Evolutionary conservation across 192 early-diverging fungal species (phyloP), one percentile per base, ranked within the genome.

Genomic region (Mortierella hygrophila): DNA sequence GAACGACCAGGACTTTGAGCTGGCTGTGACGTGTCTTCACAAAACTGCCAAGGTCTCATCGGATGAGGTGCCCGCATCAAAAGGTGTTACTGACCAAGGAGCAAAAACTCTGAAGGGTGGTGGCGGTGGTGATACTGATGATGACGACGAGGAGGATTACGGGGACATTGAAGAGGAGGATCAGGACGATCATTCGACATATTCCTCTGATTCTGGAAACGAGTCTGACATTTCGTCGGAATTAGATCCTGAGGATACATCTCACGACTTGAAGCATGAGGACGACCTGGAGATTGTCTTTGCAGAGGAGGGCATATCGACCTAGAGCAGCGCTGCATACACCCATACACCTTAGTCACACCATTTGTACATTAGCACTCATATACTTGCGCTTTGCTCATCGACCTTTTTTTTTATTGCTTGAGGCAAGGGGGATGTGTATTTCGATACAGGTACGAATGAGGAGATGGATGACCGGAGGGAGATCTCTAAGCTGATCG

Each of bases 1-100:
- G 46, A 86, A 81, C 46, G 84, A 86, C 16, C 69, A 78, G 47
- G 84, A 86, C 42, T 86, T 86, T 78, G 79, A 86, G 11, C 70
- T 60, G 54, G 84, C 84, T 44, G 78, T 86, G 15, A n/a, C 69
- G 1, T 76, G 76, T 74, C 44, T 86, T 16, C 75, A 75, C 29
- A 23, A 74, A 65, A 86, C 79, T 10, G 84, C 84, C 21, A 77
- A 75, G 21, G 46, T 55, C 13, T 16, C 75, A 63, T 37, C 41
- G 18, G 40, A 65, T 9, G 75, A 68, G 20, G 16, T 46, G 26
- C 13, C 60, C 11, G 2, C 29, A 9, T 65, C 3, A 10, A 65
- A 29, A 15, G 32, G 60, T 65, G 60, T 21, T 52, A 21, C 60
- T 65, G 11, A 35, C 1, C 29, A 32, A 29, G 60, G 29, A 26